Evolutionary conservation across 306 rosid genomes (phyloP), one percentile per base, ranked within the genome.

Genomic region (Lagenaria siceraria): DNA sequence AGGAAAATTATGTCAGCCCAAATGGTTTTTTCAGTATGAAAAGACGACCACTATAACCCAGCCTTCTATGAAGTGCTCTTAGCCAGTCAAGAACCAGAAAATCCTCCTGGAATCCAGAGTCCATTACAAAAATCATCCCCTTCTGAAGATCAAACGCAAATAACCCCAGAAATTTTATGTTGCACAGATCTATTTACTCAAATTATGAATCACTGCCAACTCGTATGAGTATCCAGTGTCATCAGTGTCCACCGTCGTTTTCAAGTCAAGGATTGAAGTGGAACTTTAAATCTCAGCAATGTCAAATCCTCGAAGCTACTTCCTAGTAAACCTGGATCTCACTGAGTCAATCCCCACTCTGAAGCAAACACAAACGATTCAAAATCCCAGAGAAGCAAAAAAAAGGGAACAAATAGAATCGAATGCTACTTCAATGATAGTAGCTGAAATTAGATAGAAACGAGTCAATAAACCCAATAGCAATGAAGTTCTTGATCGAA

Each of bases 1-100:
- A 17, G 55, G 21, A 64, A 61, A 29, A 40, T 81, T 84, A 84
- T 63, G 82, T 82, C 86, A 85, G 80, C 55, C 86, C 87, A 59
- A 87, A 84, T 13, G 83, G 83, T 75, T 81, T 77, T 80, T 75
- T 69, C 80, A 83, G 86, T 78, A 84, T 85, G 54, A 59, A 85
- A 77, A 87, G 86, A 35, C 80, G 86, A 71, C 78, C 84, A 54
- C 86, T 62, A 71, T 75, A 88, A 82, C 84, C 84, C 73, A 82
- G 79, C 83, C 86, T 82, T 81, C 82, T 68, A 68, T 18, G 86
- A 78, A 78, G 82, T 73, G 77, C 79, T 78, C 70, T 56, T 56
- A 76, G 52, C 84, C 88, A 86, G 84, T 54, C 78, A 82, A 86
- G 71, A 75, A 80, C 85, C 82, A 83, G 60, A 84, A 82, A 62